phyloP scores from a whole-genome alignment of 1,284 basidiomycete genomes.

The Somion occarium region DNA sequence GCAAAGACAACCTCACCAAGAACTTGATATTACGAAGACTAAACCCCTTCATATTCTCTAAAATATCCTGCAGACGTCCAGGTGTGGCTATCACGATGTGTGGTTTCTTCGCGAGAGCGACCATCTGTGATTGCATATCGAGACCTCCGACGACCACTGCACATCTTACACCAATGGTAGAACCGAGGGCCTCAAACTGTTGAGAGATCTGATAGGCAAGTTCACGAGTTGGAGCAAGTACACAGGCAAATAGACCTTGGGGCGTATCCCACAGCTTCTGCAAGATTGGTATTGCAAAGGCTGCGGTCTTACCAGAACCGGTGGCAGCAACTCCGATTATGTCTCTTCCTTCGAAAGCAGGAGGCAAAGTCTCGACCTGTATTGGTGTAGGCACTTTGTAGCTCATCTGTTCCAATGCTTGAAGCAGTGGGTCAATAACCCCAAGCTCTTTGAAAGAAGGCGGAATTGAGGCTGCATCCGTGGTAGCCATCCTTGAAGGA shows the following conservation, averaged over 20 bases:
- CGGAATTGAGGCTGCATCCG: neutral
- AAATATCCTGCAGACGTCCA: slow-evolving; percentile 86
- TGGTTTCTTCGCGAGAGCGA: neutral
- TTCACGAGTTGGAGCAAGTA: slow-evolving; percentile 2
- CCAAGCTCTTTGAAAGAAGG: neutral
- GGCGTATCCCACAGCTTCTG: slow-evolving; percentile 1
- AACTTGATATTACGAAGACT: slow-evolving; percentile 81
- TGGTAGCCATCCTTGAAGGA: no score
- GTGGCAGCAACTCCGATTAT: slow-evolving; percentile 2
- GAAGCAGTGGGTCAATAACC: neutral
- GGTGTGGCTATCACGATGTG: slow-evolving; percentile 83
- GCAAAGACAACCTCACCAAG: slow-evolving; percentile 46
- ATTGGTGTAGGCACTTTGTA: neutral
- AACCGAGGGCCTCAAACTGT: neutral
- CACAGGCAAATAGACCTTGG: neutral
- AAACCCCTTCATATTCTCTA: slow-evolving; percentile 96
- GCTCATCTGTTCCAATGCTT: neutral
- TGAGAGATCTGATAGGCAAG: neutral
- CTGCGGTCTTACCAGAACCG: slow-evolving; percentile 5
- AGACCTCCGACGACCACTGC: neutral
- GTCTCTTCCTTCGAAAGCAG: neutral
- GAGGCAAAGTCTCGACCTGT: neutral
- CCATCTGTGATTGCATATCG: neutral
- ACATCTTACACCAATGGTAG: neutral
- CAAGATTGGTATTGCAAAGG: slow-evolving; percentile 4